phyloP scores from a whole-genome alignment of 345 rosid species.

The Streptanthus diversifolius region DNA sequence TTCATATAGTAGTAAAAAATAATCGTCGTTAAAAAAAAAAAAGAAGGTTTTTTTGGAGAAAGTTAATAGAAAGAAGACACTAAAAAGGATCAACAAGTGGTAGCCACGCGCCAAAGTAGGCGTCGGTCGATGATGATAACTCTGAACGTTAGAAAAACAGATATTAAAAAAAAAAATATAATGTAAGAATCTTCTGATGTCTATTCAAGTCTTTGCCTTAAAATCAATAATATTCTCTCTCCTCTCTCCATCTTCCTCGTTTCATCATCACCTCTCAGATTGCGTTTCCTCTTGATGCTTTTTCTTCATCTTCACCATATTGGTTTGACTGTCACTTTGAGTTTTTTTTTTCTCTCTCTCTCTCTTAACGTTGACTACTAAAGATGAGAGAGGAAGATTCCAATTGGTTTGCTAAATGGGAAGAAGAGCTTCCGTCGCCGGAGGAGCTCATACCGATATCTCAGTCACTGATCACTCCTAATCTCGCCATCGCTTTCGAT shows the following conservation, averaged over 20 bases:
- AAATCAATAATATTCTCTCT: conserved; percentile 16
- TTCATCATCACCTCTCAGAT: conserved; percentile 17
- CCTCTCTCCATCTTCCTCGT: conserved; percentile 1
- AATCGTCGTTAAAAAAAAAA: not conserved
- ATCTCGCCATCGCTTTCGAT: conserved; percentile 90
- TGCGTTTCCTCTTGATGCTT: not conserved
- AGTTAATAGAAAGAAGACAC: not conserved
- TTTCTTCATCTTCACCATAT: not conserved
- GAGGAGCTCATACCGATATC: conserved; percentile 89
- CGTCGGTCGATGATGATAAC: conserved; percentile 33
- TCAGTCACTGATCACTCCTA: conserved; percentile 84
- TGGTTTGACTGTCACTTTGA: not conserved
- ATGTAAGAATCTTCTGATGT: conserved; percentile 29
- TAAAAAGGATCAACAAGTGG: conserved; percentile 18
- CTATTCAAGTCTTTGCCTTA: conserved; percentile 33
- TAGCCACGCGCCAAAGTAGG: conserved; percentile 29
- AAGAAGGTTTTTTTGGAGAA: not conserved
- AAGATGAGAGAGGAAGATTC: conserved; percentile 76
- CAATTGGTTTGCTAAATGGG: conserved; percentile 85
- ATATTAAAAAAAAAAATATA: conserved; percentile 4
- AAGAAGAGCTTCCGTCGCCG: conserved; percentile 80
- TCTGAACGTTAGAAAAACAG: conserved; percentile 11
- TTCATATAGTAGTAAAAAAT: not conserved
- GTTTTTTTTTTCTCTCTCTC: not conserved
- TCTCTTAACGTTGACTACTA: not conserved